Evolutionary conservation across 2,329 filamentous ascomycete species (phyloP), one percentile per base, ranked within the genome.

Genomic region (Allantophomopsis lycopodina): DNA sequence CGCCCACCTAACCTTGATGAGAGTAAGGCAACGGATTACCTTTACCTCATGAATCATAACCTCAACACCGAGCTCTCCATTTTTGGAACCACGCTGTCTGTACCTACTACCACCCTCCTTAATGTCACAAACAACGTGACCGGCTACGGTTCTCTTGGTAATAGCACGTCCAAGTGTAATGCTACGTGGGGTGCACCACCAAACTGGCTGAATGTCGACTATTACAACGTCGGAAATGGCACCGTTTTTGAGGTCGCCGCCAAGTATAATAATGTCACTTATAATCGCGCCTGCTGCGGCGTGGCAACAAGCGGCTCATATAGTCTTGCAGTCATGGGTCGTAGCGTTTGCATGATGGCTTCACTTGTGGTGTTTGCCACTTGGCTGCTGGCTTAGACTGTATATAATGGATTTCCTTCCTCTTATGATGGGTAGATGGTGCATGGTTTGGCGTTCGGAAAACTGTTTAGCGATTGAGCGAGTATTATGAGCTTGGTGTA

Each of bases 11-110:
- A 72, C 34, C 62, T 93, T 42, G 51, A 62, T 2, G 52, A 56
- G 0, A 60, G 68, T 2, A 66, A 73, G 7, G 69, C 73, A 0
- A 63, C 65, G 42, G 65, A 78, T 21, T 70, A 78, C 34, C 68
- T 94, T 60, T 93, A 88, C 56, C 69, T 94, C 53, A 73, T 82
- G 52, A 95, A 95, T 60, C 88, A 95, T 64, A 95, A 95, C 55
- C 69, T 94, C 42, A 94, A 94, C 57, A 70, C 80, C 43, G 70
- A 87, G 48, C 72, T 94, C 45, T 71, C 71, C 39, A 60, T 93
- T 30, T 73, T 78, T 2, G 75, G 74, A 21, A 55, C 71, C 13
- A 63, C 68, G 15, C 55, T 91, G 35, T 63, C 87, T 7, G 78
- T 91, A 11, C 85, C 85, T 0, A 82, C 83, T 42, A 75, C 76